phyloP scores from a whole-genome alignment of 148 eudicot species.

The Linanthus parryae region DNA sequence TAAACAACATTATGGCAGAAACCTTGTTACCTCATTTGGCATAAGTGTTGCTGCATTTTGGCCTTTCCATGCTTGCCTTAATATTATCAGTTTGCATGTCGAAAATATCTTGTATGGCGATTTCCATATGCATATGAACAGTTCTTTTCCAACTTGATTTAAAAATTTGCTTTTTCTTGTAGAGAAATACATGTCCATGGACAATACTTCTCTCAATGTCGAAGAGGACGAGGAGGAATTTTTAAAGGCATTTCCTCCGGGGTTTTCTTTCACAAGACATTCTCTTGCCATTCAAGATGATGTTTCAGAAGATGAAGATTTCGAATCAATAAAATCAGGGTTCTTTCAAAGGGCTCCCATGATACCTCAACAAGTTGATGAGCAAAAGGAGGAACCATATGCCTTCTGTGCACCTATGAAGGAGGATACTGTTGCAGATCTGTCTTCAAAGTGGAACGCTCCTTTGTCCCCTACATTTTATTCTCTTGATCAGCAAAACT shows the following conservation, averaged over 20 bases:
- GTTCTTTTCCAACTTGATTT: background rate
- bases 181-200: constrained; percentile 65
- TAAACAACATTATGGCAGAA: background rate
- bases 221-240: constrained; percentile 84
- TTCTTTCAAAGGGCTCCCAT: constrained; percentile 18
- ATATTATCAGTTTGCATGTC: background rate
- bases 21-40: background rate
- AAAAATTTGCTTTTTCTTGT: constrained; percentile 10
- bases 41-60: background rate
- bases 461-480: constrained; percentile 38
- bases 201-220: constrained; percentile 38
- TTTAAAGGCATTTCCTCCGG: constrained; percentile 44
- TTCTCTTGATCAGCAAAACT: constrained; percentile 85
- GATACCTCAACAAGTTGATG: constrained; percentile 21
- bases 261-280: constrained; percentile 30
- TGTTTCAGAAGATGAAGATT: constrained; percentile 26
- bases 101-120: background rate
- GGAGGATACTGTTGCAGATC: constrained; percentile 23
- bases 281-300: constrained; percentile 30
- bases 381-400: constrained; percentile 44
- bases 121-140: background rate
- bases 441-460: constrained; percentile 32
- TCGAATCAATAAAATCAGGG: constrained; percentile 25
- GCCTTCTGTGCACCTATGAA: constrained; percentile 62
- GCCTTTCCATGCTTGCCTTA: background rate